These are phyloP conservation scores for Metschnikowia sp. DNA, from an alignment of 805 yeast species.

Conservation along the genomic window DNA sequence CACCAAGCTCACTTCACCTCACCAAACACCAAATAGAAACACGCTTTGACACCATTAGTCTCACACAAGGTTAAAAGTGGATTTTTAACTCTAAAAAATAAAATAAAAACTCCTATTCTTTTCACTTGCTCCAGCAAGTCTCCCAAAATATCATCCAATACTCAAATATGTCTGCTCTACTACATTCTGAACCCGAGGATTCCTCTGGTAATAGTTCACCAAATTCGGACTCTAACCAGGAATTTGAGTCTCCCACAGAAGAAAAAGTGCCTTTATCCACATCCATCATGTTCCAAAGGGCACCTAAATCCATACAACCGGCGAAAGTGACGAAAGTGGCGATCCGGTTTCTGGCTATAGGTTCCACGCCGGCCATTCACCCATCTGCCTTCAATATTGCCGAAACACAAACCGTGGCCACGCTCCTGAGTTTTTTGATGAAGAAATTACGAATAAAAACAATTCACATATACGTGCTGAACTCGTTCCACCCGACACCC, in stretches of 20 bases:
- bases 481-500: slow-evolving; percentile 41
- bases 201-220: slow-evolving; percentile 5
- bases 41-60: too few species aligned
- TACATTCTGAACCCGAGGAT: slow-evolving; percentile 11
- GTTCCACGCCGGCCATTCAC: slow-evolving; percentile 48
- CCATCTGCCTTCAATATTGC: slow-evolving; percentile 53
- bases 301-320: neutral
- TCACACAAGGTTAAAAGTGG: too few species aligned
- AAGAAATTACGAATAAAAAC: slow-evolving; percentile 11
- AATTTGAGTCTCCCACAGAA: slow-evolving; percentile 5
- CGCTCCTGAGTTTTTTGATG: slow-evolving; percentile 43
- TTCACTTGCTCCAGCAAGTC: neutral
- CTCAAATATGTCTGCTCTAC: slow-evolving; percentile 9
- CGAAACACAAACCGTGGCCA: slow-evolving; percentile 43
- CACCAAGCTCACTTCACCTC: too few species aligned
- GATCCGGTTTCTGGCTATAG: slow-evolving; percentile 58
- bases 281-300: slow-evolving; percentile 3
- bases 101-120: too few species aligned
- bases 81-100: too few species aligned
- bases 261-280: slow-evolving; percentile 12
- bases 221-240: neutral
- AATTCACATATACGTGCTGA: slow-evolving; percentile 36
- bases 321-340: slow-evolving; percentile 31
- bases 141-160: neutral
- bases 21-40: too few species aligned